Evolutionary conservation across 192 early-diverging fungal species (phyloP).

Genomic region (Rhizoclosmatium sp.): DNA sequence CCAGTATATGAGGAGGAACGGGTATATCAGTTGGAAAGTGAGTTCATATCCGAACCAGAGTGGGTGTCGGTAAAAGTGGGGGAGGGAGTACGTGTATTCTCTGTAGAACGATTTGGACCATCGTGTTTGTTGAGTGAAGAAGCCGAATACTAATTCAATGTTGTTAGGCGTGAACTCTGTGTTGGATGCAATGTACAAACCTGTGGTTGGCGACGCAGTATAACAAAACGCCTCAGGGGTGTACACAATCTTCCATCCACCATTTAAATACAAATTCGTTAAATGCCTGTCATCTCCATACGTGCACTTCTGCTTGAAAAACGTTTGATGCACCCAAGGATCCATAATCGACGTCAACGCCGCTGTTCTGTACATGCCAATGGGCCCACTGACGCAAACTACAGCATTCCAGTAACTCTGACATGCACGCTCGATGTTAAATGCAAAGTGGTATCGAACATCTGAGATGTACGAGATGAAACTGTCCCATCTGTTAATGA

Average conservation of each 20-base stretch:
- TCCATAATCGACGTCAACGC: constrained; percentile 61
- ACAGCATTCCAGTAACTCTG: constrained; percentile 66
- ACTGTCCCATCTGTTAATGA: constrained; percentile 60
- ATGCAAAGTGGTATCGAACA: constrained; percentile 71
- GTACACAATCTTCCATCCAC: constrained; percentile 61
- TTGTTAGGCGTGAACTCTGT: background rate
- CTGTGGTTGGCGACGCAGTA: constrained; percentile 61
- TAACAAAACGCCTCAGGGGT: constrained; percentile 67
- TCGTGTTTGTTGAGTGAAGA: constrained; percentile 67
- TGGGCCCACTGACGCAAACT: constrained; percentile 70
- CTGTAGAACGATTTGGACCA: constrained; percentile 74
- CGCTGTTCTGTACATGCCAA: constrained; percentile 65
- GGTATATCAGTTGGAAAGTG: constrained; percentile 67
- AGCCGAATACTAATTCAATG: constrained; percentile 25
- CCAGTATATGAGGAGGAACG: constrained; percentile 60
- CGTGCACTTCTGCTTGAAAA: constrained; percentile 66
- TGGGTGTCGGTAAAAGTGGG: constrained; percentile 59
- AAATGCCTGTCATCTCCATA: constrained; percentile 73
- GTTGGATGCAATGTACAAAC: background rate
- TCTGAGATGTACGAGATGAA: constrained; percentile 67
- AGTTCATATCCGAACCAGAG: constrained; percentile 70
- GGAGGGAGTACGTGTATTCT: constrained; percentile 59
- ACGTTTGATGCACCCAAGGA: constrained; percentile 61
- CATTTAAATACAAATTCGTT: constrained; percentile 60
- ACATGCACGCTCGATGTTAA: constrained; percentile 70